Percentiles rank a stretch among this genome's conserved stretches.
These are phyloP conservation scores for Thuidium tamariscinum DNA, from an alignment of 225 moss, liverwort and hornwort species.

Conservation along the genomic window DNA sequence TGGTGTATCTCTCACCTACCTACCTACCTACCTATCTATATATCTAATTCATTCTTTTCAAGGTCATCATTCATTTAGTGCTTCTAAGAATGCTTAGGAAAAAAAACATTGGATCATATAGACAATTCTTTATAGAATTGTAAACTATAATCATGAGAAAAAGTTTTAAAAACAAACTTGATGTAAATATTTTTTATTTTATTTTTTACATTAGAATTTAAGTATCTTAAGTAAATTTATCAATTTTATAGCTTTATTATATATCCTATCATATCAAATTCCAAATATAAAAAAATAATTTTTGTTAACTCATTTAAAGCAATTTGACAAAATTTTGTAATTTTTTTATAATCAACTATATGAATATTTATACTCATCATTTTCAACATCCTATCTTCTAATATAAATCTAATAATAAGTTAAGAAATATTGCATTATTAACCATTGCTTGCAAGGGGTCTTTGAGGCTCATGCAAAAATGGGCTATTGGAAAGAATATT, in stretches of 20 bases:
- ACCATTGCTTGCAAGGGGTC: not conserved
- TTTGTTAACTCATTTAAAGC: not conserved
- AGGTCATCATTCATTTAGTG: not conserved
- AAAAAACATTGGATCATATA: not conserved
- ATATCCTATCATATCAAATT: no score
- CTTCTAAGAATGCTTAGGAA: not conserved
- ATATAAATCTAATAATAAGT: not conserved
- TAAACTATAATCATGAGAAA: not conserved
- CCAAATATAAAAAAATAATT: not conserved
- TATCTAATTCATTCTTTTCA: not conserved
- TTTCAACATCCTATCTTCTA: not conserved
- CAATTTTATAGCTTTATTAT: not conserved
- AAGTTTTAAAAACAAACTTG: no score
- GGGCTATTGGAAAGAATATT: not conserved
- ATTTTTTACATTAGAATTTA: not conserved
- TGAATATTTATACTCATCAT: not conserved
- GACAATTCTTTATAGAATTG: not conserved
- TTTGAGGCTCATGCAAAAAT: not conserved
- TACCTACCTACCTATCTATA: not conserved
- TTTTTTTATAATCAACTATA: accelerated
- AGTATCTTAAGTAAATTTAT: not conserved
- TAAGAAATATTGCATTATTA: not conserved
- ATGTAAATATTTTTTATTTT: not conserved
- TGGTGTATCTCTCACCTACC: no score
- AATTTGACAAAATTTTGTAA: not conserved